A percentile compares a stretch with the other conserved stretches of the same genome.
Evolutionary conservation across 352 stramenopile species (phyloP).

Genomic region (Pythium phragmitis): DNA sequence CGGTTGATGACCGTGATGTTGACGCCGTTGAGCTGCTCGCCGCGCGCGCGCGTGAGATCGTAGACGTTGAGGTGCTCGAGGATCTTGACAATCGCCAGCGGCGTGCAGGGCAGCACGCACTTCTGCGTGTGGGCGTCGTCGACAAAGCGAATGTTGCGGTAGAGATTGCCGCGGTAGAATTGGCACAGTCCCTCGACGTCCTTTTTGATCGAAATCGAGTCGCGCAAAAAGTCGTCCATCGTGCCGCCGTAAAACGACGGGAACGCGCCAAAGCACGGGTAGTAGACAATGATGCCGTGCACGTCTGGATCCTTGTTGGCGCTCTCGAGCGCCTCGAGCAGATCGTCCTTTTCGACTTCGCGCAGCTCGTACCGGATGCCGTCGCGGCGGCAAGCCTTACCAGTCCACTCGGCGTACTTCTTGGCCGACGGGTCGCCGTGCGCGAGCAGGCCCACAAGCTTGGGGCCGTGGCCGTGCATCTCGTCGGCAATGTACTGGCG

Average conservation of each 20-base stretch:
- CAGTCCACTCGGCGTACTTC: conserved; percentile 97
- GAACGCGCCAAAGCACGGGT: conserved; percentile 96
- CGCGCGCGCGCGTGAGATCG: conserved; percentile 58
- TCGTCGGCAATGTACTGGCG: conserved; percentile 77
- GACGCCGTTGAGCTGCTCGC: conserved; percentile 75
- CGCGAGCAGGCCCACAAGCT: conserved; percentile 91
- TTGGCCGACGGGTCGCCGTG: conserved; percentile 94
- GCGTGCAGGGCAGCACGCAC: conserved; percentile 96
- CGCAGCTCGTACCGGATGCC: conserved; percentile 97
- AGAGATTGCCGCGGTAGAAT: conserved; percentile 96
- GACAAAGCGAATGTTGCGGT: conserved; percentile 96
- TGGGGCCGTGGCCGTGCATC: conserved; percentile 77
- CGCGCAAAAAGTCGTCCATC: conserved; percentile 98
- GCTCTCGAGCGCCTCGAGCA: conserved; percentile 91
- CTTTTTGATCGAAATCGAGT: conserved; percentile 96
- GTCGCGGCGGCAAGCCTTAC: conserved; percentile 92
- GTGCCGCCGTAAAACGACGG: conserved; percentile 95
- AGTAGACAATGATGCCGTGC: conserved; percentile 98
- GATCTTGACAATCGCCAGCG: conserved; percentile 95
- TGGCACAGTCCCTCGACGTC: conserved; percentile 96
- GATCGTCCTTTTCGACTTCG: conserved; percentile 91
- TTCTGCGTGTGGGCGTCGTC: conserved; percentile 91
- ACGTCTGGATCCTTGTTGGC: conserved; percentile 94
- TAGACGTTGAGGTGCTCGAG: conserved; percentile 91
- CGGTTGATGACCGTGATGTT: conserved; percentile 97